These are phyloP conservation scores for Serendipita sp. DNA, from an alignment of 768 basidiomycete species.

Conservation along the genomic window DNA sequence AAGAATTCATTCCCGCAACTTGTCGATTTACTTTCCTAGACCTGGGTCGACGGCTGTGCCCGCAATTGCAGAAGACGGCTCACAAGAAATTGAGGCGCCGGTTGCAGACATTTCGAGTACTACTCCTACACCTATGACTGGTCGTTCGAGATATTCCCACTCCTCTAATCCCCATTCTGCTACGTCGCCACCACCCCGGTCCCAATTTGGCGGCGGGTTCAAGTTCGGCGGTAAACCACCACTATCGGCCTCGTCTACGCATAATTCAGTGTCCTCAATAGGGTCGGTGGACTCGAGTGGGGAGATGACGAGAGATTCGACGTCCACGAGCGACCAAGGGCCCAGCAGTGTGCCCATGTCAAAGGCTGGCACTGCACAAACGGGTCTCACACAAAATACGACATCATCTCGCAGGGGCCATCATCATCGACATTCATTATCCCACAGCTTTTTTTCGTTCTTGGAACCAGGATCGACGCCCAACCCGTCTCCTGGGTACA, in stretches of 20 bases:
- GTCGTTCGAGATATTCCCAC: constrained; percentile 12
- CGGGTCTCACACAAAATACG: neutral
- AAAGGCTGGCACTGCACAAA: neutral
- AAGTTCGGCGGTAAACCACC: constrained; percentile 46
- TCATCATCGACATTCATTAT: constrained; percentile 86
- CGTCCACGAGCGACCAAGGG: neutral
- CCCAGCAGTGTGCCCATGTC: neutral
- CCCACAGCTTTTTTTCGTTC: constrained; percentile 92
- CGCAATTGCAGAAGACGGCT: constrained; percentile 52
- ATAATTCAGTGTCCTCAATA: neutral
- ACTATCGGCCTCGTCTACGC: neutral
- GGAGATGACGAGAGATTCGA: neutral
- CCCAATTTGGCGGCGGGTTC: constrained; percentile 35
- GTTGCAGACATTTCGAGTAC: constrained; percentile 17
- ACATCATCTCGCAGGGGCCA: constrained; percentile 45
- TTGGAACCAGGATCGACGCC: constrained; percentile 49
- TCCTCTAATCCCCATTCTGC: constrained; percentile 13
- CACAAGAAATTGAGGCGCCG: constrained; percentile 34
- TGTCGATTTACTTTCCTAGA: constrained; percentile 81
- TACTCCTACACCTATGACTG: constrained; percentile 29
- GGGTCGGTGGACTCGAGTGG: neutral
- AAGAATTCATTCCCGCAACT: constrained; percentile 75
- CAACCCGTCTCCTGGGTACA: constrained; percentile 20
- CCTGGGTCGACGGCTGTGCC: constrained; percentile 42
- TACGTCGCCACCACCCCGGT: constrained; percentile 13